These are phyloP conservation scores for Tagetes patula DNA, from an alignment of 129 eudicot genomes.

Conservation along the genomic window DNA sequence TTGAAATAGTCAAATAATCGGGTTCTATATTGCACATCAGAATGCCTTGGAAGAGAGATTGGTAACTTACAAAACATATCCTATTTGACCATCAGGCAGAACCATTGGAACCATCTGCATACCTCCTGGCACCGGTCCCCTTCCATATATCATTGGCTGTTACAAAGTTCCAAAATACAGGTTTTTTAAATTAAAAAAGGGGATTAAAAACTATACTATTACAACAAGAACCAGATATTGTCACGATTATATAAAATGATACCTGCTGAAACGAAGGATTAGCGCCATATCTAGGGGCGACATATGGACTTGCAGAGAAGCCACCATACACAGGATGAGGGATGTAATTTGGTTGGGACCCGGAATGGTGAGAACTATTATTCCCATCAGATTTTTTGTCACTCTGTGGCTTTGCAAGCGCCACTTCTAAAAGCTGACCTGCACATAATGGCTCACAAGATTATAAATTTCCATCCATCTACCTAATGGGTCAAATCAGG, in stretches of 20 bases:
- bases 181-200: not conserved
- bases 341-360: slow-evolving; percentile 58
- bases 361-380: slow-evolving; percentile 50
- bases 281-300: slow-evolving; percentile 68
- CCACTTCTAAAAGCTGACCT: slow-evolving; percentile 89
- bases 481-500: not conserved
- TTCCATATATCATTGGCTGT: slow-evolving; percentile 95
- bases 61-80: slow-evolving; percentile 92
- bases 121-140: slow-evolving; percentile 96
- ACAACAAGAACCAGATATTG: not conserved
- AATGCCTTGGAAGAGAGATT: not conserved
- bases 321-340: slow-evolving; percentile 73
- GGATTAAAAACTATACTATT: not conserved
- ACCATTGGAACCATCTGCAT: slow-evolving; percentile 99
- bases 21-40: not conserved
- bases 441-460: slow-evolving; percentile 26
- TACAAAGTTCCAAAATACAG: not conserved
- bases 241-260: not conserved
- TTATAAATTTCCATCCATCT: not conserved
- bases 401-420: slow-evolving; percentile 89
- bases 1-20: not conserved
- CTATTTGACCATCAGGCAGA: slow-evolving; percentile 96
- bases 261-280: slow-evolving; percentile 88
- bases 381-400: slow-evolving; percentile 67
- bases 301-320: slow-evolving; percentile 65